Evolutionary conservation across 768 basidiomycete genomes (phyloP), one percentile per base, ranked within the genome.

Genomic region (Leccinum longicurvipes): DNA sequence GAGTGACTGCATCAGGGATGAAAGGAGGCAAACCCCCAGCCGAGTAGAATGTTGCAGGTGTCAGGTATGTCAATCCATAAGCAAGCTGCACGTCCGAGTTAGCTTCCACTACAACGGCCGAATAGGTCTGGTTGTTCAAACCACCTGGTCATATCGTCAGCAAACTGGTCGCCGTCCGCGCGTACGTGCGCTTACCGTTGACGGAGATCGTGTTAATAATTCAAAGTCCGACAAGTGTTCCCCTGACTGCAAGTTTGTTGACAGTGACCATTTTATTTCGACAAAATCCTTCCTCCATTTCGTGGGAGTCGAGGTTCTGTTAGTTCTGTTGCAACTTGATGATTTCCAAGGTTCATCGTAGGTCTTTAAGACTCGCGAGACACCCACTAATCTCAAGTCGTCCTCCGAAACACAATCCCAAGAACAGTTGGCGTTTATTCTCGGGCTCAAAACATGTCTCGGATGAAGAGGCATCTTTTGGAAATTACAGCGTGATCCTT

Each of bases 21-120:
- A 80, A 87, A 19, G 83, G 84, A 2, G 86, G 84, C 6, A 74
- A 60, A 5, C 88, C 87, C 15, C 75, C 79, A 24, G 86, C 88
- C 0, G 85, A 81, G 59, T 74, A 88, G 59, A 84, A 84, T 5
- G 78, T 82, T 8, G 72, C 74, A 4, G 80, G 80, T 4, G 79
- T 86, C 1, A 86, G 87, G 64, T 78, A 80, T 6, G 84, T 75
- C n/a, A n/a, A n/a, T n/a, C n/a, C n/a, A n/a, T n/a, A n/a, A n/a
- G n/a, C n/a, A n/a, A n/a, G n/a, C n/a, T 89, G 86, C 6, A 79
- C 77, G 58, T 89, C 86, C 27, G 89, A 70, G 57, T 85, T 77
- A 3, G 86, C 87, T 67, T 91, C 89, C 3, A 55, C 63, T 1
- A 87, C 86, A 17, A 87, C 82, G 12, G 73, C 68, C 0, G 68